Conservation (phyloP, 164 flowering plant genomes). For the Magnolia changhungtana region DNA sequence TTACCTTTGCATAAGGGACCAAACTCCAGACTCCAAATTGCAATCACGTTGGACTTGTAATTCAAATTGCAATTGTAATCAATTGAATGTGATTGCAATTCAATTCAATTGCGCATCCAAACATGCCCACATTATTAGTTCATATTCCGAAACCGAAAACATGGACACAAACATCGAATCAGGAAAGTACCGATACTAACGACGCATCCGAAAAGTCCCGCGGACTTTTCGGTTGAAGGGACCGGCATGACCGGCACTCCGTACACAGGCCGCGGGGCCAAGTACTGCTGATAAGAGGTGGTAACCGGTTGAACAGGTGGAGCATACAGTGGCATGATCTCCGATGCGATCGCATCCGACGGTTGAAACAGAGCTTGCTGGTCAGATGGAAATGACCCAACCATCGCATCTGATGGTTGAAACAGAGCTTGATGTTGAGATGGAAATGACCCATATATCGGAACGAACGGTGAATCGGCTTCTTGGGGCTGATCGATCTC, state of each 20-base stretch:
- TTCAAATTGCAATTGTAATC: no score
- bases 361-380: conserved; percentile 1
- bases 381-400: conserved; percentile 3
- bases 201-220: conserved; percentile 22
- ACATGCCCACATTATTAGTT: conserved; percentile 3
- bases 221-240: conserved; percentile 7
- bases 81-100: no score
- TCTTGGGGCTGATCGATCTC: conserved; percentile 17
- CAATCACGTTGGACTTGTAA: no score
- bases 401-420: background rate
- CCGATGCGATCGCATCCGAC: conserved; percentile 4
- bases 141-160: conserved; percentile 8
- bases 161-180: conserved; percentile 18
- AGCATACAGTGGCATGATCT: conserved; percentile 9
- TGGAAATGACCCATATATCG: conserved; percentile 2
- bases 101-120: background rate
- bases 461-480: background rate
- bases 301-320: conserved; percentile 2
- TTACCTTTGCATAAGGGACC: no score
- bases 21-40: no score
- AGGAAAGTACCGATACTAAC: background rate
- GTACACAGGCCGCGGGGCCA: conserved; percentile 30
- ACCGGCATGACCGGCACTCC: conserved; percentile 25
- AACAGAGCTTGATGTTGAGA: conserved; percentile 2
- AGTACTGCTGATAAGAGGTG: conserved; percentile 34